phyloP scores from a whole-genome alignment of 805 yeast genomes.

The Lachancea waltii region DNA sequence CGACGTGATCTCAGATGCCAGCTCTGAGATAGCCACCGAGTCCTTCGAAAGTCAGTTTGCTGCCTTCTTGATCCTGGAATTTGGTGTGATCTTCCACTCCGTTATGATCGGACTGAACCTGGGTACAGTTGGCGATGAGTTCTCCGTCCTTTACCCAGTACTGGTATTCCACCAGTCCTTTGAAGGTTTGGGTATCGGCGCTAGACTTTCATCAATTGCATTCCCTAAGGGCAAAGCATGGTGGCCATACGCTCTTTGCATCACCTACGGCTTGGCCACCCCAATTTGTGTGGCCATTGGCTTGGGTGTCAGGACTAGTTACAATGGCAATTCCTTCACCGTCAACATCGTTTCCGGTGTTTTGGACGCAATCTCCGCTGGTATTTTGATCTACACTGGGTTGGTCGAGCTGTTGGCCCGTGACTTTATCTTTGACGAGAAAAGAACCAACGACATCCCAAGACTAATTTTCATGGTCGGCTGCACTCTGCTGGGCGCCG shows the following conservation, averaged over 20 bases:
- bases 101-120: slow-evolving; percentile 66
- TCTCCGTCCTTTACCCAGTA: slow-evolving; percentile 56
- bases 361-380: slow-evolving; percentile 65
- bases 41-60: slow-evolving; percentile 29
- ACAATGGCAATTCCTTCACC: slow-evolving; percentile 46
- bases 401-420: slow-evolving; percentile 70
- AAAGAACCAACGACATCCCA: slow-evolving; percentile 36
- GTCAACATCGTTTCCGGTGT: slow-evolving; percentile 57
- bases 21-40: slow-evolving; percentile 1
- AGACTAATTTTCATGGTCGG: slow-evolving; percentile 37
- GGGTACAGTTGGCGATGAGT: slow-evolving; percentile 60
- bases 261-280: slow-evolving; percentile 53
- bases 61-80: slow-evolving; percentile 55
- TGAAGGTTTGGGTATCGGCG: slow-evolving; percentile 75
- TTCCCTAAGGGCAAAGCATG: slow-evolving; percentile 42
- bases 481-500: slow-evolving; percentile 45
- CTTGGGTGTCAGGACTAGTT: slow-evolving; percentile 56
- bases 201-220: slow-evolving; percentile 54
- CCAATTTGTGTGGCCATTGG: slow-evolving; percentile 70
- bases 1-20: slow-evolving; percentile 4
- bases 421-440: slow-evolving; percentile 51
- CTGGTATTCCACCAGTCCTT: slow-evolving; percentile 69
- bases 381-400: slow-evolving; percentile 66
- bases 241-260: slow-evolving; percentile 41
- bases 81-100: slow-evolving; percentile 71